These are phyloP conservation scores for Populus hybrid DNA, from an alignment of 441 rosid genomes.

Conservation along the genomic window DNA sequence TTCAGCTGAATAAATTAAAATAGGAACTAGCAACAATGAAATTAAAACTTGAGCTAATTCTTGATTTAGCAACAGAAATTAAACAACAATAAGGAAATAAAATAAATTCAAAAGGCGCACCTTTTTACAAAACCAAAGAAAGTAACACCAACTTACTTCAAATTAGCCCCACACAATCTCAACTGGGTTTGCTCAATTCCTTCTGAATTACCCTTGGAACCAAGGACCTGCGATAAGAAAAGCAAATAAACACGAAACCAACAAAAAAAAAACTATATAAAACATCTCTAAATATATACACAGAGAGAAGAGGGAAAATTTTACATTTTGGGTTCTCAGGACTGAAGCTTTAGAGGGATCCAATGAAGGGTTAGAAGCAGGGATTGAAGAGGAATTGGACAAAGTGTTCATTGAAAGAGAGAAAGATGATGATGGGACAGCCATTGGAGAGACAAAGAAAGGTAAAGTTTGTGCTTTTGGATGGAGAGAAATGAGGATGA, in stretches of 20 bases:
- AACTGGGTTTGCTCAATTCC: constrained; percentile 34
- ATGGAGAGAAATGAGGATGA: constrained; percentile 3
- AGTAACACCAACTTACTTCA: constrained; percentile 31
- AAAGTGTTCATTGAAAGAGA: constrained; percentile 28
- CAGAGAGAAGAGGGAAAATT: background rate
- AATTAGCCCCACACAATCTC: constrained; percentile 26
- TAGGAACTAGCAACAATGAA: background rate
- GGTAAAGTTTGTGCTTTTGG: background rate
- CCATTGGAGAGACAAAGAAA: constrained; percentile 24
- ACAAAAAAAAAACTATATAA: background rate
- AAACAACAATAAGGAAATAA: background rate
- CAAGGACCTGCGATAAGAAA: constrained; percentile 37
- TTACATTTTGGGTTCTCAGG: constrained; percentile 3
- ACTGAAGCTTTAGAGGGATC: constrained; percentile 12
- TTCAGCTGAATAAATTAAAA: background rate
- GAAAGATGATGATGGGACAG: constrained; percentile 20
- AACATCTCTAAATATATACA: background rate
- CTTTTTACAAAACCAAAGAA: background rate
- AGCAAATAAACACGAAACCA: constrained; percentile 8
- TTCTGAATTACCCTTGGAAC: constrained; percentile 27
- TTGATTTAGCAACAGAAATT: background rate
- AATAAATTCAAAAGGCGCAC: background rate
- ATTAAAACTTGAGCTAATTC: constrained; percentile 1
- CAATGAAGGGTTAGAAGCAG: background rate
- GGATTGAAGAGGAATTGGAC: background rate